Evolutionary conservation across 2,329 filamentous ascomycete genomes (phyloP), one percentile per base, ranked within the genome.

Genomic region (Ophiostoma perfectum): DNA sequence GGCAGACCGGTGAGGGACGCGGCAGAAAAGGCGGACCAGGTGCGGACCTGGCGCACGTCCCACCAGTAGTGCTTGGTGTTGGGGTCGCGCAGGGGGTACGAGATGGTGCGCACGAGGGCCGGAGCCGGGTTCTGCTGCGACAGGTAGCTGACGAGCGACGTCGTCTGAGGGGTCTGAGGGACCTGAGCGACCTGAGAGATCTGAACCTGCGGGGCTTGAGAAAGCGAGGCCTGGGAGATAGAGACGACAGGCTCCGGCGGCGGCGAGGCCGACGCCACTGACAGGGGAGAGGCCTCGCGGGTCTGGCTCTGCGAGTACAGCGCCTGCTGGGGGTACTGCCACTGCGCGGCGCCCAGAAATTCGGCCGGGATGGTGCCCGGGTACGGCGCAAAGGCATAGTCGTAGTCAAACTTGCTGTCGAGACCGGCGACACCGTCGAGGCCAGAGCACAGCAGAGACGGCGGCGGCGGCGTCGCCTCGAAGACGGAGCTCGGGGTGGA

Each of bases 51-150:
- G 73, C 94, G 90, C 69, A 96, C 85, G 75, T 98, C 94, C 91
- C 92, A 97, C 94, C 94, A 98, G 78, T 94, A 97, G 80, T 96
- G 88, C 77, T 89, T 92, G 74, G 85, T 89, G 78, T 83, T 85
- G 75, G 83, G 88, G 77, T 87, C 90, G 72, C 82, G 86, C 74
- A 83, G 81, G 72, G 80, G 88, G 76, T 90, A 88, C 70, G 90
- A 91, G 73, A 94, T 86, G 73, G 89, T 90, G 75, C 90, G 90
- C 49, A 96, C 92, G 45, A 97, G 82, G 55, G 90, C 89, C 18
- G 93, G 90, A 36, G 92, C 89, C 27, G 93, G 93, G 75, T 96
- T 97, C 70, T 90, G 80, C 0, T 84, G 82, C 2, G 90, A 93
- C 64, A 98, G 86, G 78, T 95, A 96, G 71, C 84, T 84, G 73